Conservation (phyloP, 2,329 filamentous ascomycete species). For the Lizonia empirigonia region DNA sequence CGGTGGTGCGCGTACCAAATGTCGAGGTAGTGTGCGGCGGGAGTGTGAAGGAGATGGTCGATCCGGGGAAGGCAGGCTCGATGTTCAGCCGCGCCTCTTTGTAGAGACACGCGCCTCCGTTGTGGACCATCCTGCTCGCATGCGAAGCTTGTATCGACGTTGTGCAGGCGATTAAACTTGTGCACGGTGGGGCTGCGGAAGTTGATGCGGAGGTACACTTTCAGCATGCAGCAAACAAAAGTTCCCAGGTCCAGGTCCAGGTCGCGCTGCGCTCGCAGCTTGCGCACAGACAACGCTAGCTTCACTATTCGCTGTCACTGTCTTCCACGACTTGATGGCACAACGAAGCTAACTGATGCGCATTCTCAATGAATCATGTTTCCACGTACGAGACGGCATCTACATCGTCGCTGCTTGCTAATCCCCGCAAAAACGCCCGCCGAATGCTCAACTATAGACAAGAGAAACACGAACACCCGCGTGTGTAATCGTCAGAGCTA, state of each 20-base stretch:
- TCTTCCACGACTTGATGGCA: no score
- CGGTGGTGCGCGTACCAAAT: slow-evolving; percentile 38
- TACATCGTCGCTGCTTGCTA: slow-evolving; percentile 12
- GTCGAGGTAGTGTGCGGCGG: slow-evolving; percentile 42
- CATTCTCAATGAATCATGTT: no score
- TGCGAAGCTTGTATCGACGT: slow-evolving; percentile 40
- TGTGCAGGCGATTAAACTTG: slow-evolving; percentile 12
- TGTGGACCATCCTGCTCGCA: slow-evolving; percentile 72
- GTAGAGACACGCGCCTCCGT: slow-evolving; percentile 71
- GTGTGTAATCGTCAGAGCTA: neutral
- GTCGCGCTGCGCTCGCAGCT: slow-evolving; percentile 23
- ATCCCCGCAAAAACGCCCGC: slow-evolving; percentile 19
- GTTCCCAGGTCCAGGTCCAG: slow-evolving; percentile 23
- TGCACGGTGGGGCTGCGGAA: slow-evolving; percentile 22
- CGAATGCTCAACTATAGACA: slow-evolving; percentile 19
- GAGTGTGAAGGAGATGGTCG: slow-evolving; percentile 68
- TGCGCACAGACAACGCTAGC: slow-evolving; percentile 25
- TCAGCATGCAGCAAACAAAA: slow-evolving; percentile 41
- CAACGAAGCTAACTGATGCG: no score
- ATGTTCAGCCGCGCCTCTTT: slow-evolving; percentile 87
- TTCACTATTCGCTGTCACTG: neutral
- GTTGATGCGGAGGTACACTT: slow-evolving; percentile 31
- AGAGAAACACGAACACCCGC: neutral
- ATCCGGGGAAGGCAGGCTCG: slow-evolving; percentile 71
- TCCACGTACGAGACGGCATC: slow-evolving; percentile 4